Conservation (phyloP, 192 early-diverging fungal genomes). For the Dimargaris xerosporica region DNA sequence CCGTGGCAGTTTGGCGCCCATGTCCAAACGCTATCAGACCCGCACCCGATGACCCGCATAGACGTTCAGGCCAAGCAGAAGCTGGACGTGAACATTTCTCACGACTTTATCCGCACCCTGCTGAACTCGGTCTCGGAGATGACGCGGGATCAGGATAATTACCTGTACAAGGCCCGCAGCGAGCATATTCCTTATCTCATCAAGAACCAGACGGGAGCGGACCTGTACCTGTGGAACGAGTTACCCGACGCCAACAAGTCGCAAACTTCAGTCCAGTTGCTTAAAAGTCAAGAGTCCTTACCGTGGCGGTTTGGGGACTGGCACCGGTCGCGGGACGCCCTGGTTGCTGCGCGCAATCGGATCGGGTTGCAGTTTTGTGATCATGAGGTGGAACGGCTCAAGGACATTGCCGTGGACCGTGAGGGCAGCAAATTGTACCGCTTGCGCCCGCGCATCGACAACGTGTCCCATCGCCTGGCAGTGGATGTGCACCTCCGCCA, state of each 20-base stretch:
- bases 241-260: slow-evolving; percentile 34
- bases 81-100: slow-evolving; percentile 76
- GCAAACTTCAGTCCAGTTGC: slow-evolving; percentile 48
- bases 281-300: slow-evolving; percentile 54
- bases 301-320: slow-evolving; percentile 98
- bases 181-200: slow-evolving; percentile 67
- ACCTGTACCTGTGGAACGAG: slow-evolving; percentile 78
- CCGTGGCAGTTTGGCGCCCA: slow-evolving; percentile 63
- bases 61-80: slow-evolving; percentile 53
- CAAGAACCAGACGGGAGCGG: slow-evolving; percentile 81
- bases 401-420: slow-evolving; percentile 73
- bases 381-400: slow-evolving; percentile 80
- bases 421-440: slow-evolving; percentile 71
- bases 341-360: slow-evolving; percentile 46
- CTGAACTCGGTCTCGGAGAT: slow-evolving; percentile 38
- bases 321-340: slow-evolving; percentile 76
- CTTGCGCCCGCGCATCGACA: slow-evolving; percentile 63
- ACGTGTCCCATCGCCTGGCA: slow-evolving; percentile 65
- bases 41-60: slow-evolving; percentile 24
- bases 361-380: slow-evolving; percentile 75
- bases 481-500: slow-evolving; percentile 75
- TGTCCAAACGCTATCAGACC: slow-evolving; percentile 16
- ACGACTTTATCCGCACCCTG: slow-evolving; percentile 60
- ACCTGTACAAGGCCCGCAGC: slow-evolving; percentile 18
- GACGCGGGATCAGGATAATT: slow-evolving; percentile 24